Base-by-base conservation (phyloP, 257 asterid genomes). In the Agastache rugosa region DNA sequence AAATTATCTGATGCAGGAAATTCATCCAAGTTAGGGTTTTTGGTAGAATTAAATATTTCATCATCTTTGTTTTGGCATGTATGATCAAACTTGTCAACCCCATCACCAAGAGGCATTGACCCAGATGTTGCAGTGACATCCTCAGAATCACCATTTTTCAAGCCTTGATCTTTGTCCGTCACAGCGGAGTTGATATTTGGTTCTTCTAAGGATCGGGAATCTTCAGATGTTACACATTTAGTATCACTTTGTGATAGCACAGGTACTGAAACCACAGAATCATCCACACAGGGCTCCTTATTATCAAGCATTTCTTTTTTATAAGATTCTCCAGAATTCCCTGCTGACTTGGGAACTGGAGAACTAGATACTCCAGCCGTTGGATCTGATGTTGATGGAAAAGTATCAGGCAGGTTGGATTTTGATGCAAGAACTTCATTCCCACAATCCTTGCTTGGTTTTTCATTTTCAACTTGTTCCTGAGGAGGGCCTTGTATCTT, bases 381-480 rank as follows among this genome's bases (percentile, higher is more conserved):
- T 58, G 77, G 79, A 15, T 60, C 71, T 78, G 23, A 66, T 39
- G 81, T 63, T 48, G 79, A 25, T 20, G 67, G 80, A 27, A 74
- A 42, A 70, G 67, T 72, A 51, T 74, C 79, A 62, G 72, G 37
- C 2, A 5, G 19, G n/a, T 72, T 35, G 53, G 82, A 72, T 68
- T 80, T 63, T 51, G 86, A 68, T 39, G 82, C 59, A 69, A 29
- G 65, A 34, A 60, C 83, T 63, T 74, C 86, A 65, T 53, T 50
- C 14, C 69, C 34, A 6, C 35, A 61, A 68, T 63, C 79, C 53
- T 72, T 67, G 54, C n/a, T 72, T 62, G 67, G 79, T 74, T 59
- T 66, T 25, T 41, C 77, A 42, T 71, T 67, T 48, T 37, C 42
- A 69, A 66, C 72, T 72, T 65, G 76, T 50, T 60, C 75, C 72